These are phyloP conservation scores for Jacaranda mimosifolia DNA, from an alignment of 257 asterid species.

Conservation along the genomic window DNA sequence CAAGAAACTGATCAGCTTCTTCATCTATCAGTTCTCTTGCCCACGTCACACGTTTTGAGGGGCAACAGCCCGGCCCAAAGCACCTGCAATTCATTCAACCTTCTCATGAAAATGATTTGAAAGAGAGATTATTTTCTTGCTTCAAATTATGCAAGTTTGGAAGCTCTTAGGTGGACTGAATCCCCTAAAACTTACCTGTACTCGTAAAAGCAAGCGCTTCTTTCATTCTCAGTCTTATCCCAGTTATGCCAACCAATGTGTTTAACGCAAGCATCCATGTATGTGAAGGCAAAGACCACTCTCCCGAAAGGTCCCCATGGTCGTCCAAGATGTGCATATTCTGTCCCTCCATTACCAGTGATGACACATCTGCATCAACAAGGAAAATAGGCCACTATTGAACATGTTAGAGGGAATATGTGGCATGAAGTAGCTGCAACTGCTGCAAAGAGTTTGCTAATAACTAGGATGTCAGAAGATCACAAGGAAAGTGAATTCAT, in stretches of 20 bases:
- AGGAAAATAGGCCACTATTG: not conserved
- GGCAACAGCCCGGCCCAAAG: conserved; percentile 86
- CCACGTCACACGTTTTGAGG: conserved; percentile 84
- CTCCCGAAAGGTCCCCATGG: conserved; percentile 99
- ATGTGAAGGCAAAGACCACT: conserved; percentile 82
- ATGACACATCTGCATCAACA: conserved; percentile 80
- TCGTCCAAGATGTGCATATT: conserved; percentile 80
- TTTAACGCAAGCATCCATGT: conserved; percentile 80
- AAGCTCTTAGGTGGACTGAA: conserved; percentile 3
- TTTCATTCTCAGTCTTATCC: conserved; percentile 91
- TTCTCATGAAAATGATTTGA: not conserved
- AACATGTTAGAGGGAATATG: not conserved
- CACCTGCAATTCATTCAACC: conserved; percentile 59
- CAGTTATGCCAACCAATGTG: conserved; percentile 90
- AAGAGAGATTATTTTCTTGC: not conserved
- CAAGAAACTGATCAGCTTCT: conserved; percentile 81
- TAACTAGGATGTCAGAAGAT: no score
- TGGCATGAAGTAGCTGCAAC: not conserved
- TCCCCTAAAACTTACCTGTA: conserved; percentile 60
- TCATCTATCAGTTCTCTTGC: conserved; percentile 89
- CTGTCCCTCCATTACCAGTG: conserved; percentile 79
- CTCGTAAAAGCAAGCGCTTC: conserved; percentile 97
- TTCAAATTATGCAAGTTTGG: not conserved
- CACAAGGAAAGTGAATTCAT: no score
- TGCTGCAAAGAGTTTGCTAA: conserved; percentile 65